phyloP scores from a whole-genome alignment of 805 yeast genomes.

The Candida gorgasii region DNA sequence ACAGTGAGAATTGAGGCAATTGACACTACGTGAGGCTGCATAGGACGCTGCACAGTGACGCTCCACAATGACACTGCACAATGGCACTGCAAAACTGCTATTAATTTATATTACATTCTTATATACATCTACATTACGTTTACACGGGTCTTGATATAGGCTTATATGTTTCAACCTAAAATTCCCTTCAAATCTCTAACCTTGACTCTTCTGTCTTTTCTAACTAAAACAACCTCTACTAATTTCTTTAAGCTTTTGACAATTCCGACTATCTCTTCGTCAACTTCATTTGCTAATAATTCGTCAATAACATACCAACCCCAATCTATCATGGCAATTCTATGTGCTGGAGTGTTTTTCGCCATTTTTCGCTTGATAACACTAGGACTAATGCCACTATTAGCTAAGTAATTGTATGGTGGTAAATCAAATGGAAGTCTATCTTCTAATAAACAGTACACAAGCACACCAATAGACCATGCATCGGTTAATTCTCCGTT shows the following conservation, averaged over 20 bases:
- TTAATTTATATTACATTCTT: neutral
- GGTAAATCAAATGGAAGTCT: slow-evolving; percentile 91
- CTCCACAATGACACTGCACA: too few relatives aligned
- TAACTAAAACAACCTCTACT: slow-evolving; percentile 35
- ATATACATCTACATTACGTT: too few relatives aligned
- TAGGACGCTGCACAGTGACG: too few relatives aligned
- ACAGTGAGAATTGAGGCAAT: too few relatives aligned
- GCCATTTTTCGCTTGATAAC: slow-evolving; percentile 43
- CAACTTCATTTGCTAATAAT: slow-evolving; percentile 10
- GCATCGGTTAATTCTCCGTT: slow-evolving; percentile 90
- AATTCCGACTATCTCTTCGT: slow-evolving; percentile 19
- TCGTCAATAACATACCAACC: slow-evolving; percentile 59
- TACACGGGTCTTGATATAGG: neutral
- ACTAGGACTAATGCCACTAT: slow-evolving; percentile 37
- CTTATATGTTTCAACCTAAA: neutral
- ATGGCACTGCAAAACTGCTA: neutral
- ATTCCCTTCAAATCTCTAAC: neutral
- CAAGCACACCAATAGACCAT: slow-evolving; percentile 94
- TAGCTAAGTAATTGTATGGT: slow-evolving; percentile 45
- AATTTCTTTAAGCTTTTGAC: slow-evolving; percentile 25
- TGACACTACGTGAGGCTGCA: too few relatives aligned
- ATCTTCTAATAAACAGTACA: slow-evolving; percentile 81
- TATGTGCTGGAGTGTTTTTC: slow-evolving; percentile 67
- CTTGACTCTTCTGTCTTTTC: slow-evolving; percentile 34
- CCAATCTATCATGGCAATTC: slow-evolving; percentile 94